A percentile compares a stretch with the other conserved stretches of the same genome.
Evolutionary conservation across 192 early-diverging fungal genomes (phyloP).

Genomic region (Jimgerdemannia lactiflua): DNA sequence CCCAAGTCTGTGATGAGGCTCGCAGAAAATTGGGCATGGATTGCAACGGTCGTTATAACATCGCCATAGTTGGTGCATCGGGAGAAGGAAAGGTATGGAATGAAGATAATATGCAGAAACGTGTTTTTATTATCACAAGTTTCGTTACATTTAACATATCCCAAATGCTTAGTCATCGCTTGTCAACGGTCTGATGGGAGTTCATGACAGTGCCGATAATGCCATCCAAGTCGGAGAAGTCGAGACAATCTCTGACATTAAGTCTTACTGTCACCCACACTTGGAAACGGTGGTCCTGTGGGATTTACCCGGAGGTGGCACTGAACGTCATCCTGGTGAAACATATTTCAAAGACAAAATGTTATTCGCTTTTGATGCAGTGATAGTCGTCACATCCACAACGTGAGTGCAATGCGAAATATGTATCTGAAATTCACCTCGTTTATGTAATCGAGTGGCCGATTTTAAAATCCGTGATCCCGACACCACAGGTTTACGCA

Average conservation of each 20-base stretch:
- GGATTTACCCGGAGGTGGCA: constrained; percentile 33
- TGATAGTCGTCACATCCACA: constrained; percentile 29
- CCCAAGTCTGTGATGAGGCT: constrained; percentile 24
- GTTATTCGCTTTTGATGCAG: constrained; percentile 30
- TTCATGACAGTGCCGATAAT: constrained; percentile 19
- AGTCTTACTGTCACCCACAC: constrained; percentile 26
- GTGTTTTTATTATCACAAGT: neutral
- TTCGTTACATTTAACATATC: constrained; percentile 7
- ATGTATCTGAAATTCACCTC: no score
- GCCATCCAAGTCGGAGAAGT: constrained; percentile 26
- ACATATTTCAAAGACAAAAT: constrained; percentile 39
- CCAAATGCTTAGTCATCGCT: constrained; percentile 22
- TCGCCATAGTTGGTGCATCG: constrained; percentile 28
- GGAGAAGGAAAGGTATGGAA: constrained; percentile 35
- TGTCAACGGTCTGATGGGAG: constrained; percentile 35
- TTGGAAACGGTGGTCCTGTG: constrained; percentile 29
- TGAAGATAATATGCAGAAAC: constrained; percentile 7
- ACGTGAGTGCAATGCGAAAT: no score
- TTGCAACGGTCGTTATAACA: constrained; percentile 32
- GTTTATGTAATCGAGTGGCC: no score
- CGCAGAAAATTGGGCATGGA: constrained; percentile 28
- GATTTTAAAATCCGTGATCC: no score
- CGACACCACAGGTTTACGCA: no score
- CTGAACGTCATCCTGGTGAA: constrained; percentile 15
- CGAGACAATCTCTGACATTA: constrained; percentile 19